These are phyloP conservation scores for Salix suchowensis DNA, from an alignment of 345 rosid species.

Conservation along the genomic window DNA sequence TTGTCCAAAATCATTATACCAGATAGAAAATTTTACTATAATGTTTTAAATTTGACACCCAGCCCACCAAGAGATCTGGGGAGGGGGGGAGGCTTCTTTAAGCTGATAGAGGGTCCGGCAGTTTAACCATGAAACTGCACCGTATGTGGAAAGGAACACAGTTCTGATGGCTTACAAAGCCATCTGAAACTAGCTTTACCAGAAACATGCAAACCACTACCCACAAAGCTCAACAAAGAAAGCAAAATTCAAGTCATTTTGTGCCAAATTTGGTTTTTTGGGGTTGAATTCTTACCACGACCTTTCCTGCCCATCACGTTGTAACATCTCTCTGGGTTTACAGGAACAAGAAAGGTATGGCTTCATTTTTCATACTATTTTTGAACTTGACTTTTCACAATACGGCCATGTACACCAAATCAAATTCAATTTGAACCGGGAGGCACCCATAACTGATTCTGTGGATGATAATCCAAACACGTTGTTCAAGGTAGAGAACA, in stretches of 20 bases:
- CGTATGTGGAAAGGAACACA: neutral
- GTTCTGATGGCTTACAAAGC: neutral
- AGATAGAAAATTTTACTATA: neutral
- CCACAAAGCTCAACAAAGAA: neutral
- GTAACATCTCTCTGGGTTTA: neutral
- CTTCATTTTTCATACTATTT: neutral
- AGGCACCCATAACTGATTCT: neutral
- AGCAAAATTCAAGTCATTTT: neutral
- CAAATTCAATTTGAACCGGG: neutral
- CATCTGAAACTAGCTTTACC: neutral
- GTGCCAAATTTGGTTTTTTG: neutral
- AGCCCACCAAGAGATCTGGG: neutral
- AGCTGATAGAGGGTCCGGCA: neutral
- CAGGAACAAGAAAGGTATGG: neutral
- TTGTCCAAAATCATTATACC: neutral
- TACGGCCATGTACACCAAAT: neutral
- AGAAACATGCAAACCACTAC: neutral
- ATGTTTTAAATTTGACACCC: neutral
- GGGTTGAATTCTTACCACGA: neutral
- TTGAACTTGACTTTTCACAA: neutral
- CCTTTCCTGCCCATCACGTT: neutral
- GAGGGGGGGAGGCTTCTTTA: neutral
- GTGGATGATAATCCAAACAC: slow-evolving; percentile 13
- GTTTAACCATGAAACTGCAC: neutral
- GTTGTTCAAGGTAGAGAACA: neutral